These are phyloP conservation scores for Penicillium sp. DNA, from an alignment of 2,329 filamentous ascomycete species.

Conservation along the genomic window DNA sequence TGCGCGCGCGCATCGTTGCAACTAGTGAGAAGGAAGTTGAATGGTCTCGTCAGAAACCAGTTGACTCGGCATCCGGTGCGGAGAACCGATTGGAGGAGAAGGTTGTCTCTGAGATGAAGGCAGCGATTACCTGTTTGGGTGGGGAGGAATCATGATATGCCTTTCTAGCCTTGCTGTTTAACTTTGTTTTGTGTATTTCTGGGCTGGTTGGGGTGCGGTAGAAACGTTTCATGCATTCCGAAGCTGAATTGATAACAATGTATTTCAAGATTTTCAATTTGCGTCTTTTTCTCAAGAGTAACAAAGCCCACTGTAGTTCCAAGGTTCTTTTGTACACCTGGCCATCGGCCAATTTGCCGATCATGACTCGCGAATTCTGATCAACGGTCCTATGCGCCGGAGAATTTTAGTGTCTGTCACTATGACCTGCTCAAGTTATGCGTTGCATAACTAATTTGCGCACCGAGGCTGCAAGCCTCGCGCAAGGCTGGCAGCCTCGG, in stretches of 20 bases:
- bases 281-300: neutral
- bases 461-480: neutral
- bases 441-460: neutral
- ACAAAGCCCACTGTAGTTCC: too few species aligned
- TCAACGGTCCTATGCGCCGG: neutral
- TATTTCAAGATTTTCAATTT: neutral
- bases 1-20: constrained; percentile 73
- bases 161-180: constrained; percentile 15
- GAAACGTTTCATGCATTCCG: constrained; percentile 12
- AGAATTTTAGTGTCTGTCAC: neutral
- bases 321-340: too few species aligned
- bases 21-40: constrained; percentile 71
- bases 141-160: constrained; percentile 36
- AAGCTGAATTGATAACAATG: constrained; percentile 2
- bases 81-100: constrained; percentile 74
- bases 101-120: constrained; percentile 68
- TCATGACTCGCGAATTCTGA: neutral
- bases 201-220: constrained; percentile 17
- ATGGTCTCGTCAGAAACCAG: constrained; percentile 51
- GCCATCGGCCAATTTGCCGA: too few species aligned
- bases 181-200: constrained; percentile 10
- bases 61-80: constrained; percentile 44
- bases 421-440: neutral
- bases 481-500: constrained; percentile 4
- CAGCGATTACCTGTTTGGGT: constrained; percentile 47